Percentiles rank a stretch among this genome's conserved stretches.
Evolutionary conservation across 2,329 filamentous ascomycete species (phyloP).

Genomic region (Incumbomyces lentus): DNA sequence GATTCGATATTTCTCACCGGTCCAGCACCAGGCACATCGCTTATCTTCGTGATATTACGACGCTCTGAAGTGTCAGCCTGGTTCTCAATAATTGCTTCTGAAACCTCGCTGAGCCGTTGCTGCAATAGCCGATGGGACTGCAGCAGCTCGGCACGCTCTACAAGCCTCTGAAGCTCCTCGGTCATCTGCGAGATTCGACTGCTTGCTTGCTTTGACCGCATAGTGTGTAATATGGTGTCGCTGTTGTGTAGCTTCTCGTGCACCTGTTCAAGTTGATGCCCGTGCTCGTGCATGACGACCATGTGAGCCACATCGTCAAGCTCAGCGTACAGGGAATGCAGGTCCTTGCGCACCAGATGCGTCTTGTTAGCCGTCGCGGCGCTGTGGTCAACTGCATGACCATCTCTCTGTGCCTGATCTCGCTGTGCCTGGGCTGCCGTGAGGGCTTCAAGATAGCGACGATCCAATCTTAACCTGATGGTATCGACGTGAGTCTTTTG

Average conservation of each 20-base stretch:
- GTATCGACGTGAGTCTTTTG: constrained; percentile 9
- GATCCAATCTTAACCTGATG: constrained; percentile 15
- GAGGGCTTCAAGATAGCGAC: constrained; percentile 14
- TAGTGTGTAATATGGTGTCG: background rate
- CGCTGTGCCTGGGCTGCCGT: background rate
- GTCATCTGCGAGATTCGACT: constrained; percentile 10
- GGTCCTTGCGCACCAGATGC: constrained; percentile 9
- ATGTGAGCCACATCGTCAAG: constrained; percentile 18
- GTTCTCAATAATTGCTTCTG: background rate
- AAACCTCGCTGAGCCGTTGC: background rate
- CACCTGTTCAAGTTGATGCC: constrained; percentile 2
- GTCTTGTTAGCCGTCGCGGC: background rate
- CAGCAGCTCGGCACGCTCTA: constrained; percentile 8
- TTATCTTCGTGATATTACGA: background rate
- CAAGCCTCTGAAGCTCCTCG: constrained; percentile 2
- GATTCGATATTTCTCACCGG: background rate
- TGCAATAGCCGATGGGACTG: constrained; percentile 8
- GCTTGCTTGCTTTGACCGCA: background rate
- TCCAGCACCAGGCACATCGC: background rate
- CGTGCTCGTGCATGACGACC: constrained; percentile 14
- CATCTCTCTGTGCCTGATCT: background rate
- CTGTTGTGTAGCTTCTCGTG: constrained; percentile 1
- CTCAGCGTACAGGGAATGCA: constrained; percentile 15
- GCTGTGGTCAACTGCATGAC: background rate
- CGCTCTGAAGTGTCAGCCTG: background rate